These are phyloP conservation scores for Apiotrichum porosum DNA, from an alignment of 1,284 basidiomycete genomes.

Conservation along the genomic window DNA sequence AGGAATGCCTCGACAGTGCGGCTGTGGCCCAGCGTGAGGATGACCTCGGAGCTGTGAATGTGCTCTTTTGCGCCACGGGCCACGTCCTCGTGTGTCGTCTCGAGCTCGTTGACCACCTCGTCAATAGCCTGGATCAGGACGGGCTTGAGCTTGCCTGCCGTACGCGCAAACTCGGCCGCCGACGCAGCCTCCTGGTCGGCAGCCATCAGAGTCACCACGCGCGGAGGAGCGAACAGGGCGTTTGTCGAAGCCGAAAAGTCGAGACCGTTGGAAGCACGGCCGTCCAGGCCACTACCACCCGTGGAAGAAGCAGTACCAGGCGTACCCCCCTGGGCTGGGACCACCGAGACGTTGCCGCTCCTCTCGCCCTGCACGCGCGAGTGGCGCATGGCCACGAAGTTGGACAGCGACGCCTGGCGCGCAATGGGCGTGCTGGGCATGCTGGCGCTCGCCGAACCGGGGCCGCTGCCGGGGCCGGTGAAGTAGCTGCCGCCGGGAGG, in stretches of 20 bases:
- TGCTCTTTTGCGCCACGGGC: constrained; percentile 93
- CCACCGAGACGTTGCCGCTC: constrained; percentile 14
- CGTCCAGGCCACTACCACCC: neutral
- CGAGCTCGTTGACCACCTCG: constrained; percentile 90
- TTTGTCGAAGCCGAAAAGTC: constrained; percentile 9
- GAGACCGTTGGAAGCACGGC: constrained; percentile 8
- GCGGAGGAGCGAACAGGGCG: neutral
- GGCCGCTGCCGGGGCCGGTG: neutral
- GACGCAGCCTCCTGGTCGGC: neutral
- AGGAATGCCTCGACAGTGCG: constrained; percentile 91
- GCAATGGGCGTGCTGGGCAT: constrained; percentile 10
- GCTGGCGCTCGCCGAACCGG: constrained; percentile 21
- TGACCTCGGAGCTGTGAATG: constrained; percentile 95
- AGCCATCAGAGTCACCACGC: neutral
- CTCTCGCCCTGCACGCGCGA: constrained; percentile 45
- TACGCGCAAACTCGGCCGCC: constrained; percentile 41
- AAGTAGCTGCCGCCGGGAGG: constrained; percentile 39
- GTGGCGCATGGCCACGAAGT: constrained; percentile 49
- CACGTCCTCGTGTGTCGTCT: constrained; percentile 91
- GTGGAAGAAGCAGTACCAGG: too few relatives aligned
- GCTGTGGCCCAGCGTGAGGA: constrained; percentile 91
- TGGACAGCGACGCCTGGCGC: constrained; percentile 37
- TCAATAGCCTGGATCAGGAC: constrained; percentile 81
- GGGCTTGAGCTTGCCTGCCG: constrained; percentile 48
- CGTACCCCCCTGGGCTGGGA: too few relatives aligned